These are phyloP conservation scores for Albatrellus ellisii DNA, from an alignment of 768 basidiomycete species.

Conservation along the genomic window DNA sequence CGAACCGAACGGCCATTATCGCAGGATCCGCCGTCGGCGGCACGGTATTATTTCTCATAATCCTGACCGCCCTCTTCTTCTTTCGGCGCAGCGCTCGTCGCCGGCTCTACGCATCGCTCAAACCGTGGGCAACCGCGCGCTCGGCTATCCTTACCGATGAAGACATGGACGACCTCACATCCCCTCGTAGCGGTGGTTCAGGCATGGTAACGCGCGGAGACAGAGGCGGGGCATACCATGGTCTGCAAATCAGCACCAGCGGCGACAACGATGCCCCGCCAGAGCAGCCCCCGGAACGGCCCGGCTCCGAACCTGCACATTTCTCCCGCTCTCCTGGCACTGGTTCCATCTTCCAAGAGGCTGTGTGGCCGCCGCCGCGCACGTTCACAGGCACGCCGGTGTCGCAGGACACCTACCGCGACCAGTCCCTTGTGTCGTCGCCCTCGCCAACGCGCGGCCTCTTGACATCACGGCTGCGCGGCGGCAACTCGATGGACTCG, in stretches of 20 bases:
- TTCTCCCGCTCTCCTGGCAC: slow-evolving; percentile 9
- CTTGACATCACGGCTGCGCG: not conserved
- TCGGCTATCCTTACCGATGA: slow-evolving; percentile 8
- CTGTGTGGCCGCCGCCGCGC: slow-evolving; percentile 11
- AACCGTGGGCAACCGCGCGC: slow-evolving; percentile 6
- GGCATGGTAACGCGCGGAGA: not conserved
- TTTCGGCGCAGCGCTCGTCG: slow-evolving; percentile 2
- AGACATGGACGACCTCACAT: slow-evolving; percentile 7
- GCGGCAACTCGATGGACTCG: slow-evolving; percentile 1
- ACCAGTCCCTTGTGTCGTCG: slow-evolving; percentile 9
- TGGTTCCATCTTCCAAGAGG: slow-evolving; percentile 12
- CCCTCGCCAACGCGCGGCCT: slow-evolving; percentile 9
- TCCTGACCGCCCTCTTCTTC: slow-evolving; percentile 6
- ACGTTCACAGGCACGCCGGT: slow-evolving; percentile 6
- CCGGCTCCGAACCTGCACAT: too few relatives aligned
- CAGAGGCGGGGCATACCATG: too few relatives aligned
- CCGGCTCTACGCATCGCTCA: slow-evolving; percentile 7
- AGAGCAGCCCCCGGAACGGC: too few relatives aligned
- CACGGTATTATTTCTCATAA: slow-evolving; percentile 2
- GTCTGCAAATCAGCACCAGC: too few relatives aligned
- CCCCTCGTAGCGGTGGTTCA: not conserved
- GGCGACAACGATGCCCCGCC: too few relatives aligned
- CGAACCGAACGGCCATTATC: slow-evolving; percentile 5
- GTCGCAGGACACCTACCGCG: slow-evolving; percentile 4
- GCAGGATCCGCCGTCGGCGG: slow-evolving; percentile 7